Percentiles rank a stretch among this genome's conserved stretches.
These are phyloP conservation scores for Penicillium digitatum DNA, from an alignment of 2,329 filamentous ascomycete species.

Conservation along the genomic window DNA sequence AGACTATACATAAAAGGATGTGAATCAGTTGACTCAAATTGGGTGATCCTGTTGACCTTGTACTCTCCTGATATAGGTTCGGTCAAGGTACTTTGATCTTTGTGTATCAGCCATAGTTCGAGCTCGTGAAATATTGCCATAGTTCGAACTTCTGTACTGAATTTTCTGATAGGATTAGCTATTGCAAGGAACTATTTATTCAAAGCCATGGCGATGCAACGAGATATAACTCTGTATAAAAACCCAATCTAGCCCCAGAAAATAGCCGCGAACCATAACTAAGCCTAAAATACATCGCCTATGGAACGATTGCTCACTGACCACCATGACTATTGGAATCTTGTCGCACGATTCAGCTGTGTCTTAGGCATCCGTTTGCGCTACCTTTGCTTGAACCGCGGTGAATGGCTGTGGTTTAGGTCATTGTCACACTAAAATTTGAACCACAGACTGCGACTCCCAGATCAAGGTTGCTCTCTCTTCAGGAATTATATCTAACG, in stretches of 20 bases:
- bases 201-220: background rate
- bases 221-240: background rate
- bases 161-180: background rate
- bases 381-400: constrained; percentile 1
- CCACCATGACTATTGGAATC: background rate
- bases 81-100: background rate
- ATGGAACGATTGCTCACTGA: background rate
- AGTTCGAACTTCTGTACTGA: background rate
- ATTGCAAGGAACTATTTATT: background rate
- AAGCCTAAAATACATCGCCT: background rate
- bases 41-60: background rate
- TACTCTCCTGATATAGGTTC: background rate
- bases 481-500: background rate
- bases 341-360: background rate
- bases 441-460: constrained; percentile 5
- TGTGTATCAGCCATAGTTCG: background rate
- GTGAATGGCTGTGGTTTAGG: background rate
- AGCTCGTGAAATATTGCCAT: background rate
- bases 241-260: background rate
- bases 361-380: background rate
- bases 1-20: background rate
- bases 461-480: constrained; percentile 9
- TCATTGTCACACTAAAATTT: constrained; percentile 9
- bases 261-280: background rate
- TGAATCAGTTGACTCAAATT: background rate